Evolutionary conservation across 306 rosid species (phyloP).

Genomic region (Dalbergia cultrata): DNA sequence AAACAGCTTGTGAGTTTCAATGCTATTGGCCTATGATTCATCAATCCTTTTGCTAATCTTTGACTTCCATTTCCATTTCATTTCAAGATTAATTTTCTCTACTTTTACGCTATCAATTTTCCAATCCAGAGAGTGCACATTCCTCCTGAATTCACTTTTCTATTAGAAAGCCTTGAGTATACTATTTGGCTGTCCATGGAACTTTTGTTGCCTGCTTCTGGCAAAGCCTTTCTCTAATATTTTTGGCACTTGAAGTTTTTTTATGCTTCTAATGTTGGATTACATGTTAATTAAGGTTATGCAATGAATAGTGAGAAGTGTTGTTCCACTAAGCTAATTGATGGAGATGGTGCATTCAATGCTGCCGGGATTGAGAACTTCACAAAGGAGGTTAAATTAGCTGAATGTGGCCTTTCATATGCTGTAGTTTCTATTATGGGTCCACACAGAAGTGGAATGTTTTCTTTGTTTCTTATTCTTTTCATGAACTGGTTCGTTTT

Average conservation of each 20-base stretch:
- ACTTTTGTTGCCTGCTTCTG: not conserved
- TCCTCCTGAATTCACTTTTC: not conserved
- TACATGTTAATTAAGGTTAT: not conserved
- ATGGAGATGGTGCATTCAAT: too few species aligned
- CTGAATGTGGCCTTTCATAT: too few species aligned
- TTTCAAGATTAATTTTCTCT: constrained; percentile 1
- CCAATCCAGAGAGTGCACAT: constrained; percentile 1
- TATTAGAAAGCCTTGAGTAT: constrained; percentile 2
- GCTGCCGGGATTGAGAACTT: too few species aligned
- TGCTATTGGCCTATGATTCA: constrained; percentile 25
- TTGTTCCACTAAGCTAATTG: too few species aligned
- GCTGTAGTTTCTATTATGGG: constrained; percentile 95
- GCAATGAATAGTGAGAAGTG: constrained; percentile 56
- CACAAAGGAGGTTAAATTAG: too few species aligned
- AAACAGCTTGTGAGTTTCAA: constrained; percentile 80
- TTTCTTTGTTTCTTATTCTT: constrained; percentile 39
- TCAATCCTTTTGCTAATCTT: constrained; percentile 9
- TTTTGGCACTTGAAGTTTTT: not conserved
- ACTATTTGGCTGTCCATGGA: not conserved
- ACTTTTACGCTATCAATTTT: not conserved
- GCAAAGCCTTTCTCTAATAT: not conserved
- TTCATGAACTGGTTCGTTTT: not conserved
- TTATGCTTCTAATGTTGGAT: constrained; percentile 2
- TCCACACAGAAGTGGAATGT: constrained; percentile 94
- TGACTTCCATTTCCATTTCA: constrained; percentile 14